phyloP scores from a whole-genome alignment of 371 early-diverging fungal genomes.

The Mucor plumbeus region DNA sequence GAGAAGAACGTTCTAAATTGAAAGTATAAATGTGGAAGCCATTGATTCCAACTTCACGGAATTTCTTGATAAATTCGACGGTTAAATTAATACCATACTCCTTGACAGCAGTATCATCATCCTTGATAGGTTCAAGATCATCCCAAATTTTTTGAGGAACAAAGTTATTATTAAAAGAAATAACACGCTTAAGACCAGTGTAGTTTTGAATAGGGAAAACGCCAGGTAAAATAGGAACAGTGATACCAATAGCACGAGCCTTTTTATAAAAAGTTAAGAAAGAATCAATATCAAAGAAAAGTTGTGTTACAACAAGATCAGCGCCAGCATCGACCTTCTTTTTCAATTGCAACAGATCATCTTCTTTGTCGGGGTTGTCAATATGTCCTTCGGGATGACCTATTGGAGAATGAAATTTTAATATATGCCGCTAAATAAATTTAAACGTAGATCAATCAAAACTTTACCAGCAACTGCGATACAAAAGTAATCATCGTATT shows the following conservation, averaged over 20 bases:
- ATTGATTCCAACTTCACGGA: conserved; percentile 72
- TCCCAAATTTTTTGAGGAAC: conserved; percentile 87
- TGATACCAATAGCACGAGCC: conserved; percentile 81
- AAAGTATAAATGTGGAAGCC: conserved; percentile 90
- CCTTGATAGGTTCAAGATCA: conserved; percentile 92
- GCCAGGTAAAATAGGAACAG: conserved; percentile 93
- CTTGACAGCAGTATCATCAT: conserved; percentile 94
- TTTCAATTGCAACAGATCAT: conserved; percentile 81
- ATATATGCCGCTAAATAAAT: conserved; percentile 2
- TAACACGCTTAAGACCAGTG: conserved; percentile 84
- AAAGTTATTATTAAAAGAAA: conserved; percentile 82
- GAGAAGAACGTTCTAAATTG: conserved; percentile 89
- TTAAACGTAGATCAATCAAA: background rate
- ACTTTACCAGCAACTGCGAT: conserved; percentile 87
- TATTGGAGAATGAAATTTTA: conserved; percentile 15
- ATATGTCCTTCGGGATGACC: conserved; percentile 92
- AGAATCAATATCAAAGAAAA: conserved; percentile 90
- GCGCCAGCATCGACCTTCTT: conserved; percentile 93
- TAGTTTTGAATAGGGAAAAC: conserved; percentile 96
- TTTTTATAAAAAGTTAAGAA: conserved; percentile 80
- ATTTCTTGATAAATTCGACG: conserved; percentile 78
- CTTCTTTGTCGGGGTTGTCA: conserved; percentile 75
- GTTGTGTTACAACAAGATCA: conserved; percentile 91
- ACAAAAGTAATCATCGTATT: conserved; percentile 94
- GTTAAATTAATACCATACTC: conserved; percentile 89